A percentile compares a stretch with the other conserved stretches of the same genome.
phyloP scores from a whole-genome alignment of 352 stramenopile species.

The Pythium insidiosum region DNA sequence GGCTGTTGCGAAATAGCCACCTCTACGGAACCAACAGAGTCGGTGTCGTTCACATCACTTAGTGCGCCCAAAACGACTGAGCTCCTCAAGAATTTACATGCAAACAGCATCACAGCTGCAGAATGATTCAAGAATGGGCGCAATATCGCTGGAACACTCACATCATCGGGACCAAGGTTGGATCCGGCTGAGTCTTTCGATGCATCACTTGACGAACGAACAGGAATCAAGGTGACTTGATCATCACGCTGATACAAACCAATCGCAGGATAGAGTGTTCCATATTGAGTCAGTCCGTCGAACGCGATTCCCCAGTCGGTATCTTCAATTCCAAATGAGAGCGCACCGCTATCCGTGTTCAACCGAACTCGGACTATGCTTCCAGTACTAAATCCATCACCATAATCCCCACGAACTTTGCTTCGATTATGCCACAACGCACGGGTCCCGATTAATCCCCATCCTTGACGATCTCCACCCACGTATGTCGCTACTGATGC shows the following conservation, averaged over 20 bases:
- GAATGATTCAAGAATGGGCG: constrained; percentile 73
- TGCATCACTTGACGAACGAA: constrained; percentile 33
- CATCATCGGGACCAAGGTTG: constrained; percentile 20
- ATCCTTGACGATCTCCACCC: constrained; percentile 82
- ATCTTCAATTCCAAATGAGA: constrained; percentile 84
- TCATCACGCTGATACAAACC: constrained; percentile 86
- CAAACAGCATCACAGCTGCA: constrained; percentile 44
- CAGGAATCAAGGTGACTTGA: constrained; percentile 79
- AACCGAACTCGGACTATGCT: constrained; percentile 75
- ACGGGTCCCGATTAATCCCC: constrained; percentile 83
- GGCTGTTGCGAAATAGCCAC: constrained; percentile 28
- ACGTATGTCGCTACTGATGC: constrained; percentile 85
- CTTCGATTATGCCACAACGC: constrained; percentile 86
- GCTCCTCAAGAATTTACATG: constrained; percentile 38
- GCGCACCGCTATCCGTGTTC: constrained; percentile 80
- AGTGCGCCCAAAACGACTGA: constrained; percentile 1
- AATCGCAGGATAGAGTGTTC: constrained; percentile 83
- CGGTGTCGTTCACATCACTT: background rate
- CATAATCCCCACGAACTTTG: constrained; percentile 86
- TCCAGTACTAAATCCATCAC: constrained; percentile 82
- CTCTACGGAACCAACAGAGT: constrained; percentile 4
- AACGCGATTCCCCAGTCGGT: constrained; percentile 87
- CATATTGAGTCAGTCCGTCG: constrained; percentile 80
- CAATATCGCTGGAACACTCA: constrained; percentile 55
- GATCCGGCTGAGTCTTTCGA: constrained; percentile 15